Evolutionary conservation across 1,139 yeast species (phyloP).

Genomic region (Kodamaea plutei): DNA sequence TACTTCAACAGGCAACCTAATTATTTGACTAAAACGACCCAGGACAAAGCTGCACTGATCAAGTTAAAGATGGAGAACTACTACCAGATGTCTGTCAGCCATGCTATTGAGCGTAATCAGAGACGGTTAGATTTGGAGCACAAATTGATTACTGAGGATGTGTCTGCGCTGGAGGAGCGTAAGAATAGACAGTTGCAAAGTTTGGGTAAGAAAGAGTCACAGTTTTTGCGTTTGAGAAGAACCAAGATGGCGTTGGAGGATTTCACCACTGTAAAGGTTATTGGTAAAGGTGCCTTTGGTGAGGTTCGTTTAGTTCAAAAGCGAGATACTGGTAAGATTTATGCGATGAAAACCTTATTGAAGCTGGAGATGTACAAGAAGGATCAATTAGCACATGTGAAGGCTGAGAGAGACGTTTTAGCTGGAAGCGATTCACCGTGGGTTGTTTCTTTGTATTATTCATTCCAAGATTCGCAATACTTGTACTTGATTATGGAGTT

Average conservation of each 20-base stretch:
- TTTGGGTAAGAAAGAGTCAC: slow-evolving; percentile 73
- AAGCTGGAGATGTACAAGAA: slow-evolving; percentile 81
- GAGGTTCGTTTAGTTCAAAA: slow-evolving; percentile 82
- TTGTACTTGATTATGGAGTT: slow-evolving; percentile 79
- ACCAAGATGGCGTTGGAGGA: slow-evolving; percentile 72
- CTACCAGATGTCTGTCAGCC: slow-evolving; percentile 72
- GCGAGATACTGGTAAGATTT: slow-evolving; percentile 75
- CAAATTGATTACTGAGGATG: slow-evolving; percentile 59
- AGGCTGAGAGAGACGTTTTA: slow-evolving; percentile 80
- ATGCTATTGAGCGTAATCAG: slow-evolving; percentile 79
- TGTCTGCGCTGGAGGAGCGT: slow-evolving; percentile 62
- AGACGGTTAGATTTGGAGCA: slow-evolving; percentile 72
- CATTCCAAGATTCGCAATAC: slow-evolving; percentile 76
- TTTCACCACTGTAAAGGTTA: slow-evolving; percentile 74
- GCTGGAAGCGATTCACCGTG: slow-evolving; percentile 86
- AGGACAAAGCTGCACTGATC: slow-evolving; percentile 71
- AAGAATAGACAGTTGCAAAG: slow-evolving; percentile 68
- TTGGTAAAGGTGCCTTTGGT: slow-evolving; percentile 86
- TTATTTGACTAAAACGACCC: slow-evolving; percentile 57
- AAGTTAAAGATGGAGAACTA: slow-evolving; percentile 69
- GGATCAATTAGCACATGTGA: slow-evolving; percentile 80
- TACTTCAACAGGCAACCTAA: slow-evolving; percentile 88
- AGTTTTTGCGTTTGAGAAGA: slow-evolving; percentile 68
- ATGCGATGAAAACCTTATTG: slow-evolving; percentile 78
- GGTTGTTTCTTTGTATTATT: slow-evolving; percentile 78